Base-by-base conservation (phyloP, 2,329 filamentous ascomycete species). In the Capronia americana region DNA sequence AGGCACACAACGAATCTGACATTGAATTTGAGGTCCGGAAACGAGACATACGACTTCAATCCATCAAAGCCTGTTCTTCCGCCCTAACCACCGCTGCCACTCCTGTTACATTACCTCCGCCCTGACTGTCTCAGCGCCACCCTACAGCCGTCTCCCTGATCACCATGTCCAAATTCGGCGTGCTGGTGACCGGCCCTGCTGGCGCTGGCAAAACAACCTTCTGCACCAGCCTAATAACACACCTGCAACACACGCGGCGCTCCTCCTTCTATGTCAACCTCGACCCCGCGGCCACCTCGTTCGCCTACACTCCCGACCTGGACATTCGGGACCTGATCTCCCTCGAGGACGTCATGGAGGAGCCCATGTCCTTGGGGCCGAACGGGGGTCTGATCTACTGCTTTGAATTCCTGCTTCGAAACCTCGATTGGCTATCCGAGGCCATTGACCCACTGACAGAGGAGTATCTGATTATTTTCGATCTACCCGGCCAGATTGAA, bases 401-500 rank as follows among this genome's bases (percentile, higher is more conserved):
- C 81, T 97, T 97, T 80, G 93, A 97, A 68, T 97, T 96, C 77
- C 87, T 97, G 54, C 88, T 97, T 77, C 92, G 97, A 78, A 97
- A 97, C 77, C 88, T 97, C 69, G 93, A 97, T 80, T 97, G 95
- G 80, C 83, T 97, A 57, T 92, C 91, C 55, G 91, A 96, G 69
- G 88, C 91, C 20, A 87, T 97, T 63, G 92, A 96, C 73, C 86
- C 88, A 50, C 84, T 96, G 64, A 94, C 92, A 10, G 95, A 99
- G 74, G 95, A 98, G 74, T 97, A 97, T 79, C 86, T 99, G 69
- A 96, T 98, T 79, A 91, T 99, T 70, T 93, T 99, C 81, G 95
- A 99, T 80, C 97, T 98, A 91, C 95, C 95, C 0, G 95, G 95
- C 64, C 95, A 99, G 82, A 98, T 99, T 79, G 95, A 99, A 81